phyloP scores from a whole-genome alignment of 2,329 filamentous ascomycete species.

The Malbranchea zuffiana region DNA sequence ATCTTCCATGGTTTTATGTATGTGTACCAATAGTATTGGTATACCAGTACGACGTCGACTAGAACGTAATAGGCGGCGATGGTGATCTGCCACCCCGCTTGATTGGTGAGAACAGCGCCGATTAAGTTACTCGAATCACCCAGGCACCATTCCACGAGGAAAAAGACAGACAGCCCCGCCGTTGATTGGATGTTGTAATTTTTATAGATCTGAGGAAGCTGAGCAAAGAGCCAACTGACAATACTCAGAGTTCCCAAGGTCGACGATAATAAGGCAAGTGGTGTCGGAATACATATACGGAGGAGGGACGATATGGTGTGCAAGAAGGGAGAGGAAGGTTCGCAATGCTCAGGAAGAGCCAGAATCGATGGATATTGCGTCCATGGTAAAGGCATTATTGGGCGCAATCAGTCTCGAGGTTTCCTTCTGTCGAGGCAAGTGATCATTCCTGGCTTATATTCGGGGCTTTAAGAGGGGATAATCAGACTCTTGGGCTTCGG shows the following conservation, averaged over 20 bases:
- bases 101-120: constrained; percentile 52
- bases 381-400: constrained; percentile 24
- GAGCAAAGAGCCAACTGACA: constrained; percentile 57
- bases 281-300: constrained; percentile 53
- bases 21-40: constrained; percentile 58
- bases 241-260: constrained; percentile 52
- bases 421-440: no score
- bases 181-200: constrained; percentile 55
- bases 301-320: constrained; percentile 47
- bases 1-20: constrained; percentile 42
- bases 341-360: constrained; percentile 48
- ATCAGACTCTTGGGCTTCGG: no score
- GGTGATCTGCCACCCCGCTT: constrained; percentile 56
- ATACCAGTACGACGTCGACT: constrained; percentile 51
- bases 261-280: constrained; percentile 51
- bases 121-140: constrained; percentile 54
- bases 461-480: no score
- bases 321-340: constrained; percentile 49
- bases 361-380: constrained; percentile 19
- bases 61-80: constrained; percentile 56
- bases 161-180: constrained; percentile 54
- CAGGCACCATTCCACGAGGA: constrained; percentile 55
- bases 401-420: neutral
- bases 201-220: constrained; percentile 59
- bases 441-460: no score